These are phyloP conservation scores for Sarocladium oryzae DNA, from an alignment of 2,329 filamentous ascomycete genomes.

Conservation along the genomic window DNA sequence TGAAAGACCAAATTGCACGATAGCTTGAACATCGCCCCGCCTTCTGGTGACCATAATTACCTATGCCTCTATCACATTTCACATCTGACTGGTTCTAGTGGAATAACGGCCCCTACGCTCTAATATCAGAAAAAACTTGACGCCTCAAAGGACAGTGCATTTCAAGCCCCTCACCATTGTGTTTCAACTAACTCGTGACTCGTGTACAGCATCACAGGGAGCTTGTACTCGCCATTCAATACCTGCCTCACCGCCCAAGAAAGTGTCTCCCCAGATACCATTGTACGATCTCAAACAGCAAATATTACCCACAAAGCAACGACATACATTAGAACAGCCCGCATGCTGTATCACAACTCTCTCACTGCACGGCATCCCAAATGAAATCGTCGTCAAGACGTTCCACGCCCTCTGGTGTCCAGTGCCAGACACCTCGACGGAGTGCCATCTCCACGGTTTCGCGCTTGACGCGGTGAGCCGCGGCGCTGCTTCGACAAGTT, in stretches of 20 bases:
- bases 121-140: no score
- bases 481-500: constrained; percentile 24
- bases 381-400: constrained; percentile 26
- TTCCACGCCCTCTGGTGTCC: constrained; percentile 26
- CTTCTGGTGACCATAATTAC: no score
- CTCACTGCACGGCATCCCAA: constrained; percentile 10
- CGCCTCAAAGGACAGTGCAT: no score
- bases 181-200: no score
- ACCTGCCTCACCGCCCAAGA: background rate
- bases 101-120: no score
- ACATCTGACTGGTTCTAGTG: no score
- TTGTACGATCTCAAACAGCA: constrained; percentile 13
- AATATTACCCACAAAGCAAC: constrained; percentile 21
- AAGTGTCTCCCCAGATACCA: constrained; percentile 1
- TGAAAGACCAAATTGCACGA: no score
- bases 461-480: constrained; percentile 23
- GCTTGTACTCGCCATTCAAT: background rate
- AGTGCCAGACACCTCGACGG: constrained; percentile 25
- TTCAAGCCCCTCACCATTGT: no score
- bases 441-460: constrained; percentile 25
- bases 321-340: background rate
- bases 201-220: no score
- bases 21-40: no score
- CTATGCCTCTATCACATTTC: no score
- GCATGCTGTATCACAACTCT: background rate